Evolutionary conservation across 192 early-diverging fungal genomes (phyloP).

Genomic region (Mortierella hygrophila): DNA sequence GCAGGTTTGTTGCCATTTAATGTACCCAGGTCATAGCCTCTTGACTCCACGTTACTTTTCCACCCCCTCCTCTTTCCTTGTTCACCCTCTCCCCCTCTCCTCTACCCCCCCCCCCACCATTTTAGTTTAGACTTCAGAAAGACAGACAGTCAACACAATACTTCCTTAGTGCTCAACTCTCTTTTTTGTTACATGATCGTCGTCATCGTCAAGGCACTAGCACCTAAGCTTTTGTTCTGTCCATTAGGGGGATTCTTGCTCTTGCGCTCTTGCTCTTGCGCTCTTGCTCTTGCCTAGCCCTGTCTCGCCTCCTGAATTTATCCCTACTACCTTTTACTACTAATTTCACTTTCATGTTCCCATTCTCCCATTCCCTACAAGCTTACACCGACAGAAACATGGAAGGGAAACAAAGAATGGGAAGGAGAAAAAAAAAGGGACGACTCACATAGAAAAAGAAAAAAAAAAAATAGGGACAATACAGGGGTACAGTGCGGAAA

Average conservation of each 20-base stretch:
- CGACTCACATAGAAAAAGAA: background rate
- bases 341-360: background rate
- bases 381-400: background rate
- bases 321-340: background rate
- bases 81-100: background rate
- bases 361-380: background rate
- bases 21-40: no score
- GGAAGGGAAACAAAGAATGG: background rate
- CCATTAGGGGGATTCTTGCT: background rate
- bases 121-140: background rate
- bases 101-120: constrained; percentile 2
- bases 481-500: background rate
- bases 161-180: background rate
- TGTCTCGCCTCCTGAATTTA: background rate
- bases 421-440: background rate
- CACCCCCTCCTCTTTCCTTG: background rate
- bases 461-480: background rate
- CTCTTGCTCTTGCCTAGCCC: background rate
- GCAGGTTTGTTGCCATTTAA: background rate
- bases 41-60: background rate
- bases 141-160: background rate
- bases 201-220: constrained; percentile 6
- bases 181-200: background rate
- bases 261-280: background rate
- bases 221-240: background rate